Conservation (phyloP, 768 basidiomycete species). For the Leccinum arenicola region DNA sequence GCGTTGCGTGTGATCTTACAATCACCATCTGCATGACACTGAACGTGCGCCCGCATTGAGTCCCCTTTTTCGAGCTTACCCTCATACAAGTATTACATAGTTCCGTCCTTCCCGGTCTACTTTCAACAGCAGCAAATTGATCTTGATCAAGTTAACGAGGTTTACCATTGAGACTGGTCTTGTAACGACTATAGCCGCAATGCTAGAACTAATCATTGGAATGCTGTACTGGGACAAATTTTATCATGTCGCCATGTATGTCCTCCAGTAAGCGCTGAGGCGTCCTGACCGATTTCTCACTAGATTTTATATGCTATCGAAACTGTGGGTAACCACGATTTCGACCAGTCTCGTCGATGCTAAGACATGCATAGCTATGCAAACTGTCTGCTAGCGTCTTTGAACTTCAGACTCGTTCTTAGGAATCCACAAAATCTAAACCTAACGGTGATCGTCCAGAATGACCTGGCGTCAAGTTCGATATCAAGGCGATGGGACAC, state of each 20-base stretch:
- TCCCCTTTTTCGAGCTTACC: not conserved
- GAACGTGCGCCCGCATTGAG: not conserved
- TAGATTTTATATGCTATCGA: not conserved
- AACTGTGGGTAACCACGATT: not conserved
- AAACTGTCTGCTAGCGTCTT: slow-evolving; percentile 4
- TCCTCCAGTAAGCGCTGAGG: not conserved
- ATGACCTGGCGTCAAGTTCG: not conserved
- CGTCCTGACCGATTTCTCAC: no score
- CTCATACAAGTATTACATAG: slow-evolving; percentile 2
- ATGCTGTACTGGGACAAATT: not conserved
- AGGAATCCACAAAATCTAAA: not conserved
- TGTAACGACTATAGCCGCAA: slow-evolving; percentile 17
- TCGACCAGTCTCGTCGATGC: not conserved
- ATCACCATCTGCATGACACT: not conserved
- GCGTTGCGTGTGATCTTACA: not conserved
- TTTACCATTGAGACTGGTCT: slow-evolving; percentile 25
- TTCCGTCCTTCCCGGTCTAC: slow-evolving; percentile 10
- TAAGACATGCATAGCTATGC: slow-evolving; percentile 9
- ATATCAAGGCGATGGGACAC: not conserved
- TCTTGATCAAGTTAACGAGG: slow-evolving; percentile 13
- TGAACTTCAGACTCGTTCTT: slow-evolving; percentile 9
- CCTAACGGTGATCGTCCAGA: not conserved
- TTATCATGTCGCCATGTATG: slow-evolving; percentile 23
- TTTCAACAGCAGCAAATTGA: slow-evolving; percentile 2
- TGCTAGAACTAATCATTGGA: slow-evolving; percentile 20